Conservation (phyloP, 495 filamentous ascomycete genomes). For the Lindgomyces ingoldianus region DNA sequence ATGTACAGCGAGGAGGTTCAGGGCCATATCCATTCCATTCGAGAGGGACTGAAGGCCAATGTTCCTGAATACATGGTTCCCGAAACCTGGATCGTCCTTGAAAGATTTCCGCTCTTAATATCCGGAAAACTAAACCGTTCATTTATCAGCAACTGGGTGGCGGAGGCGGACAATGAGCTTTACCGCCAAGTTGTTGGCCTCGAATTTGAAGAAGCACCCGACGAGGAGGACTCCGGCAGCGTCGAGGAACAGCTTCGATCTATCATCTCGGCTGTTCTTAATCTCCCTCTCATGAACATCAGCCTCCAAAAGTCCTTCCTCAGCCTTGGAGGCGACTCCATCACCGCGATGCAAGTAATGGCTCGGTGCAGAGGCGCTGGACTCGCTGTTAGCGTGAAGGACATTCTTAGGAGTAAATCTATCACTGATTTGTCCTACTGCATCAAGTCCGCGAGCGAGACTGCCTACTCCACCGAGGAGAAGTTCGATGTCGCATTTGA, state of each 20-base stretch:
- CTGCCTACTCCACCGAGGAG: conserved; percentile 22
- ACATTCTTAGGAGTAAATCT: conserved; percentile 34
- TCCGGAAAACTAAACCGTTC: conserved; percentile 31
- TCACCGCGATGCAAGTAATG: conserved; percentile 36
- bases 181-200: conserved; percentile 20
- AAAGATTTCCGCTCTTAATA: conserved; percentile 23
- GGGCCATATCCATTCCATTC: conserved; percentile 21
- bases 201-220: conserved; percentile 14
- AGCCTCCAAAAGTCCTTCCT: conserved; percentile 27
- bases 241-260: conserved; percentile 23
- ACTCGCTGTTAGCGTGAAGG: conserved; percentile 28
- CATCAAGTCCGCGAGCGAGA: conserved; percentile 9
- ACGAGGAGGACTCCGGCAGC: conserved; percentile 1
- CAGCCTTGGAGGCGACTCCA: conserved; percentile 26
- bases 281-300: conserved; percentile 6
- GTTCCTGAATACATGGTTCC: conserved; percentile 34
- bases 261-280: conserved; percentile 21
- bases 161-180: conserved; percentile 18
- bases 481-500: conserved; percentile 26
- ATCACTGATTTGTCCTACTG: conserved; percentile 28
- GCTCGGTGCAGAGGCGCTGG: conserved; percentile 25
- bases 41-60: conserved; percentile 16
- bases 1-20: conserved; percentile 16
- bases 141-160: conserved; percentile 27
- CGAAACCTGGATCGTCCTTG: conserved; percentile 21